Evolutionary conservation across 768 basidiomycete species (phyloP), one percentile per base, ranked within the genome.

Genomic region (Artomyces pyxidatus): DNA sequence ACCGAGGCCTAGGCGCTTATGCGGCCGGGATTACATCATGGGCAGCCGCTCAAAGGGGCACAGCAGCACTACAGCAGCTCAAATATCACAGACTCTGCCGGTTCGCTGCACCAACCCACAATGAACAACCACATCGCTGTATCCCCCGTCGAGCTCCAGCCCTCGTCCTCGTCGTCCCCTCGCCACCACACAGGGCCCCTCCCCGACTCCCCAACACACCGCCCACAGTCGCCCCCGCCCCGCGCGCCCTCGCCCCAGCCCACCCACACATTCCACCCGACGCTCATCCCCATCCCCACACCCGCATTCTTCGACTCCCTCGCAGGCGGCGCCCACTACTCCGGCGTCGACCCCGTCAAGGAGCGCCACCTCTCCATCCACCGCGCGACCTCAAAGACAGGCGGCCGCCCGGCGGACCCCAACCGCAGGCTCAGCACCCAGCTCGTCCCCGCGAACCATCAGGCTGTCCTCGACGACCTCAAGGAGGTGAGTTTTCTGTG

Each of bases 241-340:
- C 37, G 17, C 5, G 37, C 55, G 11, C 48, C 45, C 10, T 48
- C 54, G 28, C 49, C 26, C 67, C 68, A 37, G 22, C 75, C 78
- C 1, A 62, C 73, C 6, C 61, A 68, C 32, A 78, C 67, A 8
- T 73, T 72, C 59, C 78, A 80, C 53, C 65, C 69, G 3, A 65
- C 65, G 11, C 47, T 79, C 6, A 69, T 71, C 11, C 59, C 47
- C 61, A 55, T 81, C 1, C 79, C 76, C 1, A 74, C 76, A 0
- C 66, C 76, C 17, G 70, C 74, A 2, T 63, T 83, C 8, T 67
- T 81, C 29, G 72, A 76, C 54, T 80, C 79, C 0, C 76, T 80
- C 3, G 78, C 78, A 1, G 74, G 78, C 37, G 81, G 72, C 14
- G 78, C 81, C 0, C 81, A 83, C 55, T 85, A 82, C 56, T 75